A percentile compares a stretch with the other conserved stretches of the same genome.
Conservation (phyloP, 331 rosid genomes). For the Pyracantha coccinea region DNA sequence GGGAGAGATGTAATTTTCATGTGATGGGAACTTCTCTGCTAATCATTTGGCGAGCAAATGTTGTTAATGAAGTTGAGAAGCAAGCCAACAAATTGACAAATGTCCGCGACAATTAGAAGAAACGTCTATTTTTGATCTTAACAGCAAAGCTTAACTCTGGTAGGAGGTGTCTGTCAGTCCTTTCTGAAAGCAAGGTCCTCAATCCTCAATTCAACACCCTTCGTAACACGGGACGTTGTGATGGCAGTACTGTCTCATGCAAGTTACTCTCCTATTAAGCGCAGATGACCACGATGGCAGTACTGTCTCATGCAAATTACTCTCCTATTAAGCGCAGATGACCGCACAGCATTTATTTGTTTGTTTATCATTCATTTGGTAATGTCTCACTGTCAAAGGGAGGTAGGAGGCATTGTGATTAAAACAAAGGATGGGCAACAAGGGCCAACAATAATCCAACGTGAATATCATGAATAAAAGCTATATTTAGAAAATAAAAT, state of each 20-base stretch:
- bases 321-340: too few species aligned
- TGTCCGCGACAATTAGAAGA: neutral
- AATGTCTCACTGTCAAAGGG: too few species aligned
- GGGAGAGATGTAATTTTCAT: constrained; percentile 44
- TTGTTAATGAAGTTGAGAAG: neutral
- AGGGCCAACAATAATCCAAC: too few species aligned
- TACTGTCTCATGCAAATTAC: neutral
- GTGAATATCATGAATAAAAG: too few species aligned
- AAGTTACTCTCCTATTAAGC: neutral
- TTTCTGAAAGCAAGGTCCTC: neutral
- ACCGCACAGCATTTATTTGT: too few species aligned
- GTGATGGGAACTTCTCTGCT: constrained; percentile 38
- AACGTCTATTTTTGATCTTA: constrained; percentile 11
- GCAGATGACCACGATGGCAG: too few species aligned
- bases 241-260: neutral
- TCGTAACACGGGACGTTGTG: rapidly evolving
- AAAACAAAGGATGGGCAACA: too few species aligned
- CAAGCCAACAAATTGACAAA: neutral
- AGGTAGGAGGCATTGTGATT: too few species aligned
- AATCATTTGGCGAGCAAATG: constrained; percentile 32
- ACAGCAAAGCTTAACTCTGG: constrained; percentile 24
- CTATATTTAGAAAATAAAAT: too few species aligned
- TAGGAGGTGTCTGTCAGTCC: constrained; percentile 10
- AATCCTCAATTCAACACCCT: neutral
- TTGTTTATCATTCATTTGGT: too few species aligned